Conservation (phyloP, 331 rosid species). For the Malus hybrid region DNA sequence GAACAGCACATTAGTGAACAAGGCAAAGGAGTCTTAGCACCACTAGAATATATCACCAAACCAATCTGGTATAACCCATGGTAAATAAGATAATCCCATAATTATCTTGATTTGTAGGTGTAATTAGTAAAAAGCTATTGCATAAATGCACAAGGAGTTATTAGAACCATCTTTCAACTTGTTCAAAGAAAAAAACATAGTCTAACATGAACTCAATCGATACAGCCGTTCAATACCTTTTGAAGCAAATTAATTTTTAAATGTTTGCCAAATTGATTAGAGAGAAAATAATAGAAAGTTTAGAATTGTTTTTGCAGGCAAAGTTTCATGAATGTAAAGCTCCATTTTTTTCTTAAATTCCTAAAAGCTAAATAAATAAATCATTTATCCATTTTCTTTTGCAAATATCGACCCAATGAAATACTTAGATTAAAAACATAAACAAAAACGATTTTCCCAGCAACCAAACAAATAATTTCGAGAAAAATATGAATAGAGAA, state of each 20-base stretch:
- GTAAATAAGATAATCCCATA: conserved; percentile 13
- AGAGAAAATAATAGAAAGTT: background rate
- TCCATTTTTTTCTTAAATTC: background rate
- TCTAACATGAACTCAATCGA: background rate
- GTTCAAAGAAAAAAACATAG: background rate
- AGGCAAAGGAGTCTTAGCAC: conserved; percentile 10
- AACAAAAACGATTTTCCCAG: background rate
- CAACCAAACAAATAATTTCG: background rate
- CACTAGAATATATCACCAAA: conserved; percentile 27
- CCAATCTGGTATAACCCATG: background rate
- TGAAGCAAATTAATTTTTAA: background rate
- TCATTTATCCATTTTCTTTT: background rate
- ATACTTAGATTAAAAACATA: background rate
- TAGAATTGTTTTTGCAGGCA: background rate
- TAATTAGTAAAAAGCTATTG: background rate
- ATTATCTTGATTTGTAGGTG: background rate
- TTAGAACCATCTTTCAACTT: background rate
- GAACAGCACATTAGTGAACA: conserved; percentile 9
- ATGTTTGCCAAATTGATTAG: background rate
- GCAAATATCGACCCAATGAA: background rate
- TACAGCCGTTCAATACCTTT: background rate
- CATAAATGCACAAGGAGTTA: background rate
- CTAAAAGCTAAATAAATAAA: background rate
- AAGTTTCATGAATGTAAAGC: background rate
- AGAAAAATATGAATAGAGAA: background rate